Evolutionary conservation across 2,329 filamentous ascomycete species (phyloP), one percentile per base, ranked within the genome.

Genomic region (Aspergillus tamarii): DNA sequence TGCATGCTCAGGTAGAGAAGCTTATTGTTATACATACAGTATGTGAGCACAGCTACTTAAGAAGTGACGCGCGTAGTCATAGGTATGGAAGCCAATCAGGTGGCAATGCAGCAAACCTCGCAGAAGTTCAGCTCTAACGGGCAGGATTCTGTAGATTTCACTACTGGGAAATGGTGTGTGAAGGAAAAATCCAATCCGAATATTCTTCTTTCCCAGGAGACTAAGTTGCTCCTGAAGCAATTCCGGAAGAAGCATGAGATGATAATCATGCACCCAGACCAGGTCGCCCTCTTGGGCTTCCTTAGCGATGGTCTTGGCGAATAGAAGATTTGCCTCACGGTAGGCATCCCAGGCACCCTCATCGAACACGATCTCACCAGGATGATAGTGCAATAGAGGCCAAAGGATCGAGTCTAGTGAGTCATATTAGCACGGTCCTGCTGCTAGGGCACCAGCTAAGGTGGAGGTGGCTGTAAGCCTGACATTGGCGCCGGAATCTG

Each of bases 341-440:
- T 97, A 97, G 63, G 93, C 94, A 32, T 89, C 85, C 94, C 94
- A 97, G 8, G 92, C 91, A 54, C 89, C 90, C 81, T 97, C 94
- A 81, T 97, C 93, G 78, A 97, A 97, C 52, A 93, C 96, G 73
- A 97, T 96, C 84, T 97, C 94, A 76, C 93, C 93, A 57, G 94
- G 94, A 78, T 97, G 94, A 82, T 97, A 97, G 83, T 97, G 94
- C 83, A 97, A 95, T 36, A 97, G 88, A 4, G 94, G 94, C 94
- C 94, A 97, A 64, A 97, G 88, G 78, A 97, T 97, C 12, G 92
- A 94, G 80, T 97, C 92, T 93, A 55, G 30, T 36, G 54, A 21
- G 46, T 41, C 30, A 52, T 8, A 34, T 65, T 57, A 66, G 45
- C 48, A 39, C 34, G 28, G 21, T 41, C 46, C 45, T 26, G 28